Conservation (phyloP, 352 stramenopile genomes). For the Phytopythium mirpurense region DNA sequence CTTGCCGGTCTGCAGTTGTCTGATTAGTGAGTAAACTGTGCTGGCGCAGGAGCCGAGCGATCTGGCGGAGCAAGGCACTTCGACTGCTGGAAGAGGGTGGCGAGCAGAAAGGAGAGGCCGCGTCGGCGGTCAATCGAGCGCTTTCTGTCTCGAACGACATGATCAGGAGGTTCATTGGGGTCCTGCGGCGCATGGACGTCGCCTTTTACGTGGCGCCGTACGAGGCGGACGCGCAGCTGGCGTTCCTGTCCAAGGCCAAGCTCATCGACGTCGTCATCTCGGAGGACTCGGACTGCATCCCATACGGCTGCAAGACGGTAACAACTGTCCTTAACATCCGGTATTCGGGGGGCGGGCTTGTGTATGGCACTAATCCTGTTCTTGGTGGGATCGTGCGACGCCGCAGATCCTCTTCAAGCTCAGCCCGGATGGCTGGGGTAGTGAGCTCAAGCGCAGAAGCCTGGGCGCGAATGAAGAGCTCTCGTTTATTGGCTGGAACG, state of each 20-base stretch:
- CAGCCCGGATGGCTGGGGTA: constrained; percentile 76
- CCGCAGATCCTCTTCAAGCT: constrained; percentile 93
- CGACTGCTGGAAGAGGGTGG: constrained; percentile 18
- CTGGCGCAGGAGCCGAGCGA: constrained; percentile 20
- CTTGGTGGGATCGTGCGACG: too few relatives aligned
- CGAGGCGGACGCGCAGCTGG: constrained; percentile 96
- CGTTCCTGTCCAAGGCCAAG: constrained; percentile 84
- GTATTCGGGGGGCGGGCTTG: too few relatives aligned
- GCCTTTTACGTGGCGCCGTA: constrained; percentile 95
- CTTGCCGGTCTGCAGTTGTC: too few relatives aligned
- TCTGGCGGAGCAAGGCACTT: constrained; percentile 40
- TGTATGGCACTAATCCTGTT: too few relatives aligned
- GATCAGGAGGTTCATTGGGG: constrained; percentile 56
- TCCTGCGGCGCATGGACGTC: constrained; percentile 69
- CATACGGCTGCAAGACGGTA: constrained; percentile 89
- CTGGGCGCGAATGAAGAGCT: constrained; percentile 78
- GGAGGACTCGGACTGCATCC: constrained; percentile 95
- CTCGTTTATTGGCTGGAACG: constrained; percentile 78
- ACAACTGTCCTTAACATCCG: neutral
- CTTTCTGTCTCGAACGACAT: constrained; percentile 72
- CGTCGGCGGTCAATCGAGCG: constrained; percentile 39
- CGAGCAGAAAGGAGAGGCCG: constrained; percentile 15
- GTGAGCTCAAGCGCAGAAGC: constrained; percentile 81
- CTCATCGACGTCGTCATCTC: constrained; percentile 94
- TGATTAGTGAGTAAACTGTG: too few relatives aligned